phyloP scores from a whole-genome alignment of 495 filamentous ascomycete species.

The Friedmanniomyces endolithicus region DNA sequence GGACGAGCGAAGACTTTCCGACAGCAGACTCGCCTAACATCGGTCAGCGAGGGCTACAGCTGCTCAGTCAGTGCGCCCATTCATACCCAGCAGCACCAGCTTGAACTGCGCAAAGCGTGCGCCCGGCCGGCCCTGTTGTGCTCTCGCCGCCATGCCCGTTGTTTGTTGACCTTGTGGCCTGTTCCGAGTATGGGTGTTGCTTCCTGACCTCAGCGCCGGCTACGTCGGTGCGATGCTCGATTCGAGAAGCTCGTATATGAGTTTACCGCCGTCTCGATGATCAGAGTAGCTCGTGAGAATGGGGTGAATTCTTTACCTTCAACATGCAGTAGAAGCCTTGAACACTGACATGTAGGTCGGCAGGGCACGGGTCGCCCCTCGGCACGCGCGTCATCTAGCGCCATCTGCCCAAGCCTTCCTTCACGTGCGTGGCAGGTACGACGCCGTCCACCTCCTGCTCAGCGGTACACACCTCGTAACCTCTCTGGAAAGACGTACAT shows the following conservation, averaged over 20 bases:
- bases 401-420: neutral
- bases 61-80: neutral
- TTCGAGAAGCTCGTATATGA: too few species aligned
- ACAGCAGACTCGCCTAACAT: conserved; percentile 88
- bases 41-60: conserved; percentile 12
- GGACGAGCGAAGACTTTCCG: conserved; percentile 96
- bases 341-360: neutral
- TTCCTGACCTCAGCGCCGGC: neutral
- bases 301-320: too few species aligned
- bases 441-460: too few species aligned
- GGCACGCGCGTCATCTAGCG: neutral
- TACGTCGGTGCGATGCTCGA: neutral
- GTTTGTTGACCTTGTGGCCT: neutral
- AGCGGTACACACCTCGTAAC: too few species aligned
- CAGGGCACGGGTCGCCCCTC: neutral
- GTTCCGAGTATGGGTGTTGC: neutral
- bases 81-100: conserved; percentile 83
- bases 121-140: conserved; percentile 53
- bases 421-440: neutral
- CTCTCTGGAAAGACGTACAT: too few species aligned
- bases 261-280: neutral
- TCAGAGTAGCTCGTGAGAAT: neutral
- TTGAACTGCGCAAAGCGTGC: conserved; percentile 96
- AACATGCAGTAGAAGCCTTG: neutral
- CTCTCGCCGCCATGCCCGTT: conserved; percentile 64